Base-by-base conservation (phyloP, 805 yeast genomes). In the Candida patagonica region DNA sequence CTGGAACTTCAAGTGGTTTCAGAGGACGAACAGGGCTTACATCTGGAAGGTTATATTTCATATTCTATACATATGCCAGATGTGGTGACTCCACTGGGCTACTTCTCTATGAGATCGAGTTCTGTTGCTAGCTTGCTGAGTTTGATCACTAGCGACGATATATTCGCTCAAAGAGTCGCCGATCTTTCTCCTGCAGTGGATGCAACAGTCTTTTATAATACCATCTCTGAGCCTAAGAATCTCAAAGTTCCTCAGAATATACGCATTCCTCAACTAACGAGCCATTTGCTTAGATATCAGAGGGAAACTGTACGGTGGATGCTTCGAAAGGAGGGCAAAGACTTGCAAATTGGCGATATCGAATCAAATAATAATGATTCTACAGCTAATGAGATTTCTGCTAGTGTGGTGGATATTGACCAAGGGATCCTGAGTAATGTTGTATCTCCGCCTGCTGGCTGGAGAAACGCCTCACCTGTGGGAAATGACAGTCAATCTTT, bases 271-370 rank as follows among this genome's bases (percentile, higher is more conserved):
- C 42, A 29, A 8, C 30, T 38, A 9, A 16, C 42, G 8, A 31
- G 50, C 10, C 26, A 35, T 1, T 44, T 62, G 15, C 44, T 61
- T 12, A 53, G 57, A 5, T 61, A 51, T 36, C 69, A 64, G 43
- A 36, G 53, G 25, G 61, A 59, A 22, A 49, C 68, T 1, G 60
- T 64, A 2, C 34, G 49, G 10, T 64, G 68, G 68, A 49, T 56
- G 8, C 41, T 64, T n/a, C 40, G 48, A 1, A 42, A 50, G 26
- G 69, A 64, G 42, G 65, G 68, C 10, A 59, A 50, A 37, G 44
- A 46, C 2, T 30, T 56, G 10, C 26, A 8, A 1, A n/a, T n/a
- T n/a, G 27, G 36, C 12, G 45, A 34, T 4, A 21, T n/a, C 4
- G 38, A 6, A 25, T 26, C 19, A 9, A 21, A 24, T 12, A 17